Base-by-base conservation (phyloP, 2,329 filamentous ascomycete genomes). In the Neurospora crassa region DNA sequence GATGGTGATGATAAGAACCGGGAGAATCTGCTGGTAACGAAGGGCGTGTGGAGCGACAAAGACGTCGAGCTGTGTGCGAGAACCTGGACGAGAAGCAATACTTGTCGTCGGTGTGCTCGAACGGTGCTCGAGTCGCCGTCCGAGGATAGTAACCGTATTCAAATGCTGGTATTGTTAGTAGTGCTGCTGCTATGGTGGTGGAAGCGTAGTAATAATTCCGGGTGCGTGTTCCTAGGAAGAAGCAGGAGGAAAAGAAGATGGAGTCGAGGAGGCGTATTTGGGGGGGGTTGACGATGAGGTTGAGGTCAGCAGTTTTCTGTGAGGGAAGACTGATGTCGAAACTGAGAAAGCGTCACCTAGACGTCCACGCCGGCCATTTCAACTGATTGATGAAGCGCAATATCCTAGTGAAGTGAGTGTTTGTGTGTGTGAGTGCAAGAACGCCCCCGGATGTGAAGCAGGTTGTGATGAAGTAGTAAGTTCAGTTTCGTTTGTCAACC, bases 181-280 rank as follows among this genome's bases (percentile, higher is more conserved):
- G 47, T 59, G 47, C 68, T 67, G 40, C 45, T 71, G 67, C 24
- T 67, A 67, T 42, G 40, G 45, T 72, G 63, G 69, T 37, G 40
- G 29, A 68, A 67, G 18, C 67, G 68, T 70, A 73, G 37, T 67
- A 40, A 72, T 73, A 72, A 69, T 72, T 68, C n/a, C 70, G 69
- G 41, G 68, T 70, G 67, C 40, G 53, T 69, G 67, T 47, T 72
- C 68, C 29, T 73, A 71, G 69, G 69, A 69, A 59, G 40, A 59
- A 42, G 34, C 53, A 29, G 53, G 18, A 63, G 53, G 53, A 63
- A 63, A 18, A 34, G 53, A 34, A 63, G 34, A 63, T 63, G 53
- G 53, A 63, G 29, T 34, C 24, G 24, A 34, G 8, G 14, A 11
- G 53, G 29, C 53, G 53, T 63, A 37, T 63, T 63, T 11, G 34